A percentile compares a stretch with the other conserved stretches of the same genome.
Conservation (phyloP, 192 early-diverging fungal species). For the Ambispora gerdemannii region DNA sequence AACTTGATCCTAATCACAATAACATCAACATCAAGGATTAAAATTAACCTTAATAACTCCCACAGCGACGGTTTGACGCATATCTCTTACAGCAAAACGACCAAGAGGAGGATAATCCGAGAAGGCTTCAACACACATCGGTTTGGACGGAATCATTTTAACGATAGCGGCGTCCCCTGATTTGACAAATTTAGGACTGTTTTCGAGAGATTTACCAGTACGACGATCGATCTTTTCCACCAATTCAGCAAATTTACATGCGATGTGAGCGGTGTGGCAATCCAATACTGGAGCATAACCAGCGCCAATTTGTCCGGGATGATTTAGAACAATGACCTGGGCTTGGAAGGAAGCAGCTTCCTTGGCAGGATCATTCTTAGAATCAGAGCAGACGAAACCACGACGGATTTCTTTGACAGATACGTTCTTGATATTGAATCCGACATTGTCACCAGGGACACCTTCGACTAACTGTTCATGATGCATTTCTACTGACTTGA, state of each 20-base stretch:
- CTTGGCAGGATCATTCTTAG: slow-evolving; percentile 96
- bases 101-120: slow-evolving; percentile 91
- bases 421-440: slow-evolving; percentile 99
- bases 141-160: slow-evolving; percentile 93
- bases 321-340: slow-evolving; percentile 95
- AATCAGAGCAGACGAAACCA: slow-evolving; percentile 94
- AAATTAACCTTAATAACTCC: slow-evolving; percentile 83
- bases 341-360: slow-evolving; percentile 86
- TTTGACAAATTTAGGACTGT: slow-evolving; percentile 94
- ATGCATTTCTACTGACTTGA: slow-evolving; percentile 99
- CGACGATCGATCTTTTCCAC: slow-evolving; percentile 93
- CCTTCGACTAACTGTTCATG: slow-evolving; percentile 88
- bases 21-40: background rate
- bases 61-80: slow-evolving; percentile 96
- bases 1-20: background rate
- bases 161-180: slow-evolving; percentile 93
- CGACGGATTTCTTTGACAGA: slow-evolving; percentile 97
- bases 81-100: slow-evolving; percentile 96
- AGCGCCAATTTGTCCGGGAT: slow-evolving; percentile 91
- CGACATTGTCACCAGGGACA: slow-evolving; percentile 95
- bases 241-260: slow-evolving; percentile 93
- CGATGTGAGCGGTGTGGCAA: slow-evolving; percentile 96
- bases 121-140: slow-evolving; percentile 94
- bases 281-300: slow-evolving; percentile 95
- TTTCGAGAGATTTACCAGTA: slow-evolving; percentile 91